Percentiles rank a stretch among this genome's conserved stretches.
Conservation (phyloP, 2,329 filamentous ascomycete species). For the Emmonsia crescens region DNA sequence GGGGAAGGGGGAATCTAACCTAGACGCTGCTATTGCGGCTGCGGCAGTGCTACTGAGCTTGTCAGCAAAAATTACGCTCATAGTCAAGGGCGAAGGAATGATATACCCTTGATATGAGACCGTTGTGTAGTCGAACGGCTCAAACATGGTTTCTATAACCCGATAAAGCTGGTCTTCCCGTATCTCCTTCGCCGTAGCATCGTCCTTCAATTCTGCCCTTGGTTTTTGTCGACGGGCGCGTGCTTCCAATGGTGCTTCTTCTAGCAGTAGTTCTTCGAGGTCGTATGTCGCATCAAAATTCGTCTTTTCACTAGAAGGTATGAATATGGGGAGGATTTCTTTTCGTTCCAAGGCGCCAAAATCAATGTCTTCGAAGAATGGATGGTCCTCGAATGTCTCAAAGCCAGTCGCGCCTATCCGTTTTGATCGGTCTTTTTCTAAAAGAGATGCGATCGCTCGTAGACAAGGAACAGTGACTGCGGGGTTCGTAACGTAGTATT, state of each 20-base stretch:
- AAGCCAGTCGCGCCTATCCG: constrained; percentile 76
- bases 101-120: constrained; percentile 65
- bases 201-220: constrained; percentile 78
- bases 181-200: constrained; percentile 91
- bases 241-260: constrained; percentile 90
- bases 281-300: constrained; percentile 99
- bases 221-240: constrained; percentile 88
- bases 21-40: constrained; percentile 30
- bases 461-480: constrained; percentile 81
- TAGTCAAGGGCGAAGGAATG: constrained; percentile 7
- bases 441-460: constrained; percentile 72
- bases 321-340: constrained; percentile 80
- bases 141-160: constrained; percentile 88
- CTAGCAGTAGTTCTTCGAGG: constrained; percentile 80
- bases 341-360: constrained; percentile 78
- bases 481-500: constrained; percentile 85
- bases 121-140: constrained; percentile 87
- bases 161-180: constrained; percentile 86
- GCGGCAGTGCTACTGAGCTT: constrained; percentile 21
- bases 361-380: constrained; percentile 79
- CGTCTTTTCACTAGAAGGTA: constrained; percentile 91
- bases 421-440: constrained; percentile 68
- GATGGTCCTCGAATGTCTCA: constrained; percentile 73
- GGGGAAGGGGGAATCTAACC: constrained; percentile 16
- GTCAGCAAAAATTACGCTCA: constrained; percentile 9